Evolutionary conservation across 2,329 filamentous ascomycete species (phyloP).

Genomic region (Monosporascus sp.): DNA sequence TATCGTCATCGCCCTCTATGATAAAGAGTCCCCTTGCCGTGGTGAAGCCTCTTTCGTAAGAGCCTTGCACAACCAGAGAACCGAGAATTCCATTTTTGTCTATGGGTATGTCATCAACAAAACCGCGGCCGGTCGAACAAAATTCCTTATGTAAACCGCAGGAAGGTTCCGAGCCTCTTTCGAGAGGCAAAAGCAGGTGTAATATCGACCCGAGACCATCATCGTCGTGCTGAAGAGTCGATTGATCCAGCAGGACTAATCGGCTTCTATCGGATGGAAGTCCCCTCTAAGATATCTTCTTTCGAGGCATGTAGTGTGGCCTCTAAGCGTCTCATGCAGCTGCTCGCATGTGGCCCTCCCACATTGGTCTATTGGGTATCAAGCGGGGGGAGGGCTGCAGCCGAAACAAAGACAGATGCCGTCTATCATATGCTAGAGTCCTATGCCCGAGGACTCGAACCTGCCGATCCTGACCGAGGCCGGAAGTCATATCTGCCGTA

Average conservation of each 20-base stretch:
- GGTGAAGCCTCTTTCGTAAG: slow-evolving; percentile 16
- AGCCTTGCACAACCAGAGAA: slow-evolving; percentile 41
- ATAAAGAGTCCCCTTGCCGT: slow-evolving; percentile 17
- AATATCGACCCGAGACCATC: slow-evolving; percentile 28
- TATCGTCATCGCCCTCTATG: slow-evolving; percentile 28
- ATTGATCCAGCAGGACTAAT: slow-evolving; percentile 16
- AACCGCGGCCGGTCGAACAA: slow-evolving; percentile 24
- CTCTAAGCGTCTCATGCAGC: slow-evolving; percentile 29
- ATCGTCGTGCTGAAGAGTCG: slow-evolving; percentile 26
- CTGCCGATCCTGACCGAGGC: slow-evolving; percentile 27
- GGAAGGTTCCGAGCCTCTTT: slow-evolving; percentile 25
- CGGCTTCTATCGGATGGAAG: slow-evolving; percentile 25
- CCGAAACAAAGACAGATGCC: slow-evolving; percentile 32
- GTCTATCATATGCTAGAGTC: slow-evolving; percentile 31
- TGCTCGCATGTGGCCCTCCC: slow-evolving; percentile 24
- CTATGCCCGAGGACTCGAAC: slow-evolving; percentile 27
- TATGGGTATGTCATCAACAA: slow-evolving; percentile 40
- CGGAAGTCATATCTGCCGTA: slow-evolving; percentile 27
- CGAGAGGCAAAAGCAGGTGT: slow-evolving; percentile 27
- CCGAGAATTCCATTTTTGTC: slow-evolving; percentile 64
- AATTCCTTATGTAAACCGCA: slow-evolving; percentile 26
- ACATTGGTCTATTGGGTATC: slow-evolving; percentile 32
- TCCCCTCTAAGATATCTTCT: slow-evolving; percentile 20
- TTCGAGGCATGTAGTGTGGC: slow-evolving; percentile 22
- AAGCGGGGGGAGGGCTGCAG: slow-evolving; percentile 26